A percentile compares a stretch with the other conserved stretches of the same genome.
These are phyloP conservation scores for Abrus precatorius DNA, from an alignment of 306 rosid species.

Conservation along the genomic window DNA sequence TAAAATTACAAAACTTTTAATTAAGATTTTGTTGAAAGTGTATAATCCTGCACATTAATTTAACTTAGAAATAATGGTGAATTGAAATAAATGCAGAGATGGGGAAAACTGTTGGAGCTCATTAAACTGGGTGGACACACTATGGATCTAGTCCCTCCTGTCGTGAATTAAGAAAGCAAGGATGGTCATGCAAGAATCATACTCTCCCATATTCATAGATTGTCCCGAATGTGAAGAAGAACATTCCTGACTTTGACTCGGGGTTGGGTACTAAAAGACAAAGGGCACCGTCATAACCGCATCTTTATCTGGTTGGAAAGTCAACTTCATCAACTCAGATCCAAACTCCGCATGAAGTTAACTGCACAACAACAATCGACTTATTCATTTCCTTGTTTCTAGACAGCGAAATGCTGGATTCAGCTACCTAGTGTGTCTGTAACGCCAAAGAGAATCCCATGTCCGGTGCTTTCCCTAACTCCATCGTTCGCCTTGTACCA, in stretches of 20 bases:
- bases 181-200: no score
- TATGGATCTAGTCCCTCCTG: background rate
- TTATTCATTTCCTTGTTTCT: background rate
- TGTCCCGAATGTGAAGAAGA: background rate
- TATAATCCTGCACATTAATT: background rate
- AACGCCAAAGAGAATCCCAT: constrained; percentile 29
- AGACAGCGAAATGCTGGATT: background rate
- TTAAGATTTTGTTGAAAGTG: background rate
- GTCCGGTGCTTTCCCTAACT: constrained; percentile 26
- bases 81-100: background rate
- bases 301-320: constrained; percentile 26
- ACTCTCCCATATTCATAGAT: background rate
- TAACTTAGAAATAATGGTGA: background rate
- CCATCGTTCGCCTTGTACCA: constrained; percentile 35
- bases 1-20: background rate
- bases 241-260: background rate
- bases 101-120: background rate
- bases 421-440: constrained; percentile 1
- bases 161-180: background rate
- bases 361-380: constrained; percentile 25
- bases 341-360: constrained; percentile 28
- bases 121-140: background rate
- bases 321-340: constrained; percentile 54
- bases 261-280: background rate
- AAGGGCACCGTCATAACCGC: background rate